Conservation (phyloP, 345 rosid genomes). For the Brassica rapa region DNA sequence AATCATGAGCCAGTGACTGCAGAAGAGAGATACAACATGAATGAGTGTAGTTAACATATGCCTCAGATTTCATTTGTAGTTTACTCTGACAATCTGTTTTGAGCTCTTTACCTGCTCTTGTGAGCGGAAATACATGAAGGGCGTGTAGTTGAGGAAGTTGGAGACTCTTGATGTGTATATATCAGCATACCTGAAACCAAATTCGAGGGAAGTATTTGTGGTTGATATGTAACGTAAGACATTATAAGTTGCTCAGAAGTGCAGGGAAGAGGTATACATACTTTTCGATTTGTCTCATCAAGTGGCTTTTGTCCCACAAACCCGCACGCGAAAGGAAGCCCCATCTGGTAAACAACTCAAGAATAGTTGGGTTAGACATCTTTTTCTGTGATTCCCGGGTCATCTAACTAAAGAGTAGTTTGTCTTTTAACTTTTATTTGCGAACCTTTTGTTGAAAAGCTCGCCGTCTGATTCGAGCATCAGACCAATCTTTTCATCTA, state of each 20-base stretch:
- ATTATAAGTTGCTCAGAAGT: neutral
- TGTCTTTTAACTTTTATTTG: conserved; percentile 61
- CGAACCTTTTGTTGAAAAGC: conserved; percentile 76
- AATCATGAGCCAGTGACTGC: conserved; percentile 89
- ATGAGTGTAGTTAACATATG: neutral
- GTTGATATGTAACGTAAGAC: neutral
- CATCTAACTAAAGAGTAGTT: neutral
- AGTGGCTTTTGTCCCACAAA: conserved; percentile 95
- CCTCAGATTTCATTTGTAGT: no score
- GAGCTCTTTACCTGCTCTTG: conserved; percentile 78
- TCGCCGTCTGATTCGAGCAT: conserved; percentile 42
- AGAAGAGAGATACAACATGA: conserved; percentile 14
- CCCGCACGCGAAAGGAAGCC: conserved; percentile 93
- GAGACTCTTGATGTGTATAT: conserved; percentile 92
- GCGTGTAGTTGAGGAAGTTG: conserved; percentile 83
- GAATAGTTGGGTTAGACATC: neutral
- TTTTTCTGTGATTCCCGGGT: neutral
- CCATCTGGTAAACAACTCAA: conserved; percentile 57
- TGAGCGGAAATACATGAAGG: conserved; percentile 91
- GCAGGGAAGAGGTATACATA: conserved; percentile 29
- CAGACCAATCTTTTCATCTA: conserved; percentile 83
- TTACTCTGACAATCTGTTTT: neutral
- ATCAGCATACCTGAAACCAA: conserved; percentile 78
- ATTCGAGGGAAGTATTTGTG: neutral
- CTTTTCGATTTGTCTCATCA: conserved; percentile 97